Conservation (phyloP, 2,329 filamentous ascomycete species). For the Fusarium irregulare region DNA sequence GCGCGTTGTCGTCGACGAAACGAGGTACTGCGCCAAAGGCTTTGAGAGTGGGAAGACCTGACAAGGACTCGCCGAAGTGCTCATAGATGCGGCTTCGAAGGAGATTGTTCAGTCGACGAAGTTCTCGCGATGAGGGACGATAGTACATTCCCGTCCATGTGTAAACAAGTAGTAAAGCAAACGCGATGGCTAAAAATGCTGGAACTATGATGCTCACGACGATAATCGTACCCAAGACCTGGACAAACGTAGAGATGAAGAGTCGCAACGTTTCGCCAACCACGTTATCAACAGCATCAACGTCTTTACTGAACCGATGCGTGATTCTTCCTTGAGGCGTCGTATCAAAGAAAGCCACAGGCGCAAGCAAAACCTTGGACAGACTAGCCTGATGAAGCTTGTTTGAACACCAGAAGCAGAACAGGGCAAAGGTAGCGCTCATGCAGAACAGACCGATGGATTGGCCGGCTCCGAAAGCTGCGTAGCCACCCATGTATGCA, state of each 20-base stretch:
- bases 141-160: constrained; percentile 33
- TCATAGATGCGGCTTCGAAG: constrained; percentile 32
- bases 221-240: constrained; percentile 20
- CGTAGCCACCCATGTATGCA: constrained; percentile 30
- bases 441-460: constrained; percentile 21
- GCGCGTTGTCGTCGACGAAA: constrained; percentile 19
- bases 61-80: constrained; percentile 25
- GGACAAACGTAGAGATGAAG: constrained; percentile 24
- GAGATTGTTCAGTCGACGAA: constrained; percentile 21
- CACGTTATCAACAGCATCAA: constrained; percentile 28
- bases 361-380: constrained; percentile 8
- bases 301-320: constrained; percentile 24
- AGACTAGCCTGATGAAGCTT: constrained; percentile 20
- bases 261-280: constrained; percentile 20
- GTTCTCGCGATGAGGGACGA: constrained; percentile 12
- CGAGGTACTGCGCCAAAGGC: constrained; percentile 21
- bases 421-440: constrained; percentile 19
- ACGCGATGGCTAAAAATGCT: constrained; percentile 14
- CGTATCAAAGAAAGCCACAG: constrained; percentile 26
- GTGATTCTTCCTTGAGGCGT: constrained; percentile 28
- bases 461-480: constrained; percentile 17
- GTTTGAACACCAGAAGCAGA: constrained; percentile 35
- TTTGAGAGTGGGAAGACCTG: constrained; percentile 18
- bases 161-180: constrained; percentile 5
- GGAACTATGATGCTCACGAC: constrained; percentile 28